Percentiles rank a stretch among this genome's conserved stretches.
Evolutionary conservation across 768 basidiomycete species (phyloP).

Genomic region (Trametopsis cervina): DNA sequence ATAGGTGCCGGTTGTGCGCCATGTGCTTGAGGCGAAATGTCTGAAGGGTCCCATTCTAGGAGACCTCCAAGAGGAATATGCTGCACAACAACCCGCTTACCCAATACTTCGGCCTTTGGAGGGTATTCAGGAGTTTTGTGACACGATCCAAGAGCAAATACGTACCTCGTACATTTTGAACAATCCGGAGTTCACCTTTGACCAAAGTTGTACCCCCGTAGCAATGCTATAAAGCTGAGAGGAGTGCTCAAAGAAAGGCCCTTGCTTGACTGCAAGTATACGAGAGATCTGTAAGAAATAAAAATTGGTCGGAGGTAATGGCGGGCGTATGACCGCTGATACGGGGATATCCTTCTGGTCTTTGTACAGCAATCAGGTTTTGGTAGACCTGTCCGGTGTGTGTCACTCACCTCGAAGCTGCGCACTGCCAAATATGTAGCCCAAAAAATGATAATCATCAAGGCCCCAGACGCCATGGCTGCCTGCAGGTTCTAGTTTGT

Average conservation of each 20-base stretch:
- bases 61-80: conserved; percentile 84
- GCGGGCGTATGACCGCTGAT: conserved; percentile 49
- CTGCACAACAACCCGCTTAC: conserved; percentile 95
- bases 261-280: conserved; percentile 73
- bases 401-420: conserved; percentile 64
- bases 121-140: not conserved
- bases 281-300: conserved; percentile 77
- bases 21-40: too few species aligned
- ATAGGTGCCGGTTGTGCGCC: not conserved
- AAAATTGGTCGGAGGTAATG: conserved; percentile 61
- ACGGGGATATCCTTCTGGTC: conserved; percentile 63
- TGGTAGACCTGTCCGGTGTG: not conserved
- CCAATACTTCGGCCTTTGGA: conserved; percentile 76
- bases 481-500: conserved; percentile 91
- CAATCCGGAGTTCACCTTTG: conserved; percentile 83
- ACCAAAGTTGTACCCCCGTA: conserved; percentile 82
- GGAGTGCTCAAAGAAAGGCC: conserved; percentile 90
- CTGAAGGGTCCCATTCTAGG: conserved; percentile 52
- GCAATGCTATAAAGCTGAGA: conserved; percentile 87
- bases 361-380: conserved; percentile 21
- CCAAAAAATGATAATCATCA: conserved; percentile 86
- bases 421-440: conserved; percentile 87
- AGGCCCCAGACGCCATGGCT: conserved; percentile 98
- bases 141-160: not conserved
- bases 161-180: conserved; percentile 91